phyloP scores from a whole-genome alignment of 768 basidiomycete species.

The Mrakia blollopis region DNA sequence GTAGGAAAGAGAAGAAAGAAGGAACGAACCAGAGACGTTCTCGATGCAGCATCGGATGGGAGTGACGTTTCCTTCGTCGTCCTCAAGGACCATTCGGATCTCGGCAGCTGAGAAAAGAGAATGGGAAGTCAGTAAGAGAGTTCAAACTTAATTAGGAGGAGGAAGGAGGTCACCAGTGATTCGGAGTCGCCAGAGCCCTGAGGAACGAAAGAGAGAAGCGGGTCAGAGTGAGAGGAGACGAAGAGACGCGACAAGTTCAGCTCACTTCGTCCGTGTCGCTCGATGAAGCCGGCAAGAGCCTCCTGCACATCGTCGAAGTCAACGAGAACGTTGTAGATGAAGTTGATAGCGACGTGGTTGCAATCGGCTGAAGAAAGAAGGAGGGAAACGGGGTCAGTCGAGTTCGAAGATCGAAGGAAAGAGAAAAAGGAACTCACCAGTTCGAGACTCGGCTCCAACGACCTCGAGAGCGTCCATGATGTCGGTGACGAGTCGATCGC shows the following conservation, averaged over 20 bases:
- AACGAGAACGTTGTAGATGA: slow-evolving; percentile 92
- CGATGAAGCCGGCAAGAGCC: slow-evolving; percentile 97
- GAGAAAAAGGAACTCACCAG: slow-evolving; percentile 1
- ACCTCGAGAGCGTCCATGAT: slow-evolving; percentile 93
- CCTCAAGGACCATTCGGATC: slow-evolving; percentile 90
- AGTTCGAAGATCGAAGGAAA: neutral
- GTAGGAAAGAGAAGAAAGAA: no score
- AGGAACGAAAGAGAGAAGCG: no score
- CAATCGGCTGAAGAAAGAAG: slow-evolving; percentile 20
- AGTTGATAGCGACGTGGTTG: slow-evolving; percentile 59
- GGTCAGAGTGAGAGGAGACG: no score
- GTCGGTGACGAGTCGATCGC: slow-evolving; percentile 88
- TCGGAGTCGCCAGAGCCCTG: slow-evolving; percentile 86
- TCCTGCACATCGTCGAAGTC: slow-evolving; percentile 94
- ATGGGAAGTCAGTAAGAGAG: no score
- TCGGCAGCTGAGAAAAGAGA: slow-evolving; percentile 60
- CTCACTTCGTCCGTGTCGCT: slow-evolving; percentile 81
- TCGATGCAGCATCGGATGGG: slow-evolving; percentile 97
- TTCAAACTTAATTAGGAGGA: no score
- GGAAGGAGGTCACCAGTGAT: slow-evolving; percentile 54
- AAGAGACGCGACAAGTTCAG: no score
- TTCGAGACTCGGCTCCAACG: slow-evolving; percentile 75
- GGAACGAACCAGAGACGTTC: slow-evolving; percentile 67
- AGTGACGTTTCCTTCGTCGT: slow-evolving; percentile 86
- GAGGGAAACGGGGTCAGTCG: neutral